Evolutionary conservation across 768 basidiomycete species (phyloP), one percentile per base, ranked within the genome.

Genomic region (Suillus brevipes): DNA sequence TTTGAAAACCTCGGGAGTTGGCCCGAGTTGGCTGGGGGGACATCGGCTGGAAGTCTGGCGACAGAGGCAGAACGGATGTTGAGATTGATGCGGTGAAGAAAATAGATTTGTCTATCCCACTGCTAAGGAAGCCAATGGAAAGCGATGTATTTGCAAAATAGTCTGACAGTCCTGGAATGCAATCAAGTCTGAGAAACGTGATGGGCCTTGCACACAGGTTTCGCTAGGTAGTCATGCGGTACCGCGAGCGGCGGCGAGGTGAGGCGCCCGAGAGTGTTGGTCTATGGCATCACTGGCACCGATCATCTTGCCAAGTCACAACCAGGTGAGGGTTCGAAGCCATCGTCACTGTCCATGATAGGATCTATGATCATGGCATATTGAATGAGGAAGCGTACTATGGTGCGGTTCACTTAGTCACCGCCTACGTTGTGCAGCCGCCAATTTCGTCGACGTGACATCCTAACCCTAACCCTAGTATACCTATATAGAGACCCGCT

Each of bases 361-460:
- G 69, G 69, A 64, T 74, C 74, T 36, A 76, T 71, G 16, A 65
- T 64, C 28, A 34, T 18, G 9, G 71, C 28, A 42, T 25, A 40
- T 40, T 60, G n/a, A 58, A 34, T 60, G 42, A 20, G 53, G 47
- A 31, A 65, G 57, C 10, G 45, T 60, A 61, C 36, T 63, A n/a
- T n/a, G n/a, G n/a, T n/a, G n/a, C n/a, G n/a, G n/a, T n/a, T n/a
- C n/a, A n/a, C n/a, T n/a, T n/a, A n/a, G n/a, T n/a, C n/a, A n/a
- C n/a, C n/a, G n/a, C n/a, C n/a, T n/a, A n/a, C n/a, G n/a, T n/a
- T n/a, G n/a, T n/a, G n/a, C n/a, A n/a, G n/a, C n/a, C n/a, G n/a
- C n/a, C n/a, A n/a, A n/a, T n/a, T n/a, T n/a, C n/a, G n/a, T n/a
- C n/a, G n/a, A n/a, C n/a, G n/a, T n/a, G n/a, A n/a, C n/a, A n/a